These are phyloP conservation scores for Kazachstania taianensis DNA, from an alignment of 805 yeast genomes.

Conservation along the genomic window DNA sequence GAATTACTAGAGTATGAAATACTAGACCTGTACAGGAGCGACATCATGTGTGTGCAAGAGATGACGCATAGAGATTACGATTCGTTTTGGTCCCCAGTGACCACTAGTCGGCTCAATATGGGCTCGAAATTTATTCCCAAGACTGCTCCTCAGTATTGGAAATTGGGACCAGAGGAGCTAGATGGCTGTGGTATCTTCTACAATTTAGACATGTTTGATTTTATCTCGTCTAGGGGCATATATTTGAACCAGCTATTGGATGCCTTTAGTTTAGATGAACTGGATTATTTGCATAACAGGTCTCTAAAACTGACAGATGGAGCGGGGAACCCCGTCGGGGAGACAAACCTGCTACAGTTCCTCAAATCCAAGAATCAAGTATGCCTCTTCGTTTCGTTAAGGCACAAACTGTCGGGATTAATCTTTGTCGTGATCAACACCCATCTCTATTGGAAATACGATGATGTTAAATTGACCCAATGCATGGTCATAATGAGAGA, in stretches of 20 bases:
- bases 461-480: constrained; percentile 47
- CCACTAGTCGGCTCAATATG: constrained; percentile 28
- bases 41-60: constrained; percentile 53
- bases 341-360: constrained; percentile 25
- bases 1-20: constrained; percentile 31
- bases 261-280: constrained; percentile 22
- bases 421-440: constrained; percentile 44
- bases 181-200: constrained; percentile 54
- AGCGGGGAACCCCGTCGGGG: constrained; percentile 21
- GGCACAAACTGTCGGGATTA: constrained; percentile 34
- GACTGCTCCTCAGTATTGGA: constrained; percentile 46
- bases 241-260: constrained; percentile 25
- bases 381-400: constrained; percentile 39
- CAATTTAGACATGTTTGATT: constrained; percentile 39
- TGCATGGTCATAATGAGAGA: constrained; percentile 36
- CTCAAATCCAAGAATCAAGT: constrained; percentile 45
- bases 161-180: constrained; percentile 34
- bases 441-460: constrained; percentile 51
- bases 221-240: constrained; percentile 28
- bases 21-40: constrained; percentile 33
- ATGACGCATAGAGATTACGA: constrained; percentile 36
- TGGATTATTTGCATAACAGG: constrained; percentile 18
- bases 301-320: constrained; percentile 24
- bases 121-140: constrained; percentile 40
- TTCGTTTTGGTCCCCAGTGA: constrained; percentile 32